Evolutionary conservation across 148 eudicot species (phyloP).

Genomic region (Gaultheria prostrata): DNA sequence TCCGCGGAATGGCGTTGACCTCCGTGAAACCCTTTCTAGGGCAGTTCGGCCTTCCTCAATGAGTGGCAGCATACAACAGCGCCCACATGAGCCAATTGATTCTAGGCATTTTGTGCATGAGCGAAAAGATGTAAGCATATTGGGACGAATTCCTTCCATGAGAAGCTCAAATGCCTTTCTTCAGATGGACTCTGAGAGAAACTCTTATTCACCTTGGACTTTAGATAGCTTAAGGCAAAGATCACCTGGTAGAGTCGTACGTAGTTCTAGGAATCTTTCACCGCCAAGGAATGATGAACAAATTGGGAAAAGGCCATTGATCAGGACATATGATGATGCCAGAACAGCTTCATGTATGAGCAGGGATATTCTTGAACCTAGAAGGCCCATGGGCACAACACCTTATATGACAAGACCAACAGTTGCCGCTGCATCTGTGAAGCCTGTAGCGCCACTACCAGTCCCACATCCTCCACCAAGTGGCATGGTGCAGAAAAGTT

Average conservation of each 20-base stretch:
- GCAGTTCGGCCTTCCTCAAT: slow-evolving; percentile 40
- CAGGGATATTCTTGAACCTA: slow-evolving; percentile 39
- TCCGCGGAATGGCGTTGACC: slow-evolving; percentile 45
- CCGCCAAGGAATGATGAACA: slow-evolving; percentile 57
- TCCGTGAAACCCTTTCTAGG: slow-evolving; percentile 67
- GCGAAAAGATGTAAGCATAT: slow-evolving; percentile 27
- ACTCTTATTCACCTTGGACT: slow-evolving; percentile 58
- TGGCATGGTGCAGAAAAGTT: slow-evolving; percentile 41
- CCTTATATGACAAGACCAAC: slow-evolving; percentile 44
- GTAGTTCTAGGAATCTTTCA: slow-evolving; percentile 42
- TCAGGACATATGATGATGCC: slow-evolving; percentile 57
- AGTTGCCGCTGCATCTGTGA: slow-evolving; percentile 37
- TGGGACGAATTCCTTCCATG: slow-evolving; percentile 37
- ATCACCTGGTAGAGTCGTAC: slow-evolving; percentile 46
- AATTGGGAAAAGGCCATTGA: slow-evolving; percentile 40
- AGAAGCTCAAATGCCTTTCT: slow-evolving; percentile 41
- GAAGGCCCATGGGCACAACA: slow-evolving; percentile 49
- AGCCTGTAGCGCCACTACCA: slow-evolving; percentile 38
- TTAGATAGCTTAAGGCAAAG: slow-evolving; percentile 49
- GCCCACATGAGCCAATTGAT: slow-evolving; percentile 32
- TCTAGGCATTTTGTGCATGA: slow-evolving; percentile 24
- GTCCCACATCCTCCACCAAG: slow-evolving; percentile 35
- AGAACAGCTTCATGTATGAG: slow-evolving; percentile 41
- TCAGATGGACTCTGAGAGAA: slow-evolving; percentile 34
- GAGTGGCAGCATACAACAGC: slow-evolving; percentile 31